Evolutionary conservation across 148 eudicot genomes (phyloP).

Genomic region (Silene uniflora): DNA sequence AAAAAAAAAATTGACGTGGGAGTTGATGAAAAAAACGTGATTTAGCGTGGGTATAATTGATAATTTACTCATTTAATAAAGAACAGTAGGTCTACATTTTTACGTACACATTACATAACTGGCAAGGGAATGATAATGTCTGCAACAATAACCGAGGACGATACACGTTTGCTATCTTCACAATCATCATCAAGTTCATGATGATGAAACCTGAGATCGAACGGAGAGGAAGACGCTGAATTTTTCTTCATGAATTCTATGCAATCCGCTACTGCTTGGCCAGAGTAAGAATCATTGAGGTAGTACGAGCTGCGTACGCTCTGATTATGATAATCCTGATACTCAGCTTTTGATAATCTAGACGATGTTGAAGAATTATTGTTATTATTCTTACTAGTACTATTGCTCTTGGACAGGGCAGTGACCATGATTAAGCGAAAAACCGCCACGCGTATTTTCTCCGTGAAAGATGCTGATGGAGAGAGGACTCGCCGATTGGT

Average conservation of each 20-base stretch:
- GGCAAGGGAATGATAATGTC: conserved; percentile 23
- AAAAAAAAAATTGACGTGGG: too few species aligned
- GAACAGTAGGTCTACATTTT: not conserved
- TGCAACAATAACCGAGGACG: conserved; percentile 8
- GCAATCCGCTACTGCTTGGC: conserved; percentile 69
- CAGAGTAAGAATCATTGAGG: conserved; percentile 41
- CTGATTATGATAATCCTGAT: conserved; percentile 10
- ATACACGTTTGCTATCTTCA: conserved; percentile 9
- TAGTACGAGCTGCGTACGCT: conserved; percentile 27
- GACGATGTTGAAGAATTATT: not conserved
- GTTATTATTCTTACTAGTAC: not conserved
- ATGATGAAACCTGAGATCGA: conserved; percentile 16
- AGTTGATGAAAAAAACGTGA: too few species aligned
- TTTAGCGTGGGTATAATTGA: too few species aligned
- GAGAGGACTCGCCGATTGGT: conserved; percentile 18
- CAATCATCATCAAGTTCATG: not conserved
- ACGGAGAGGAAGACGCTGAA: conserved; percentile 24
- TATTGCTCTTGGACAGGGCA: conserved; percentile 44
- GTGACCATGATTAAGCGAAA: conserved; percentile 62
- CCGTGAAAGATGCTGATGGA: conserved; percentile 41
- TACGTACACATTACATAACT: conserved; percentile 15
- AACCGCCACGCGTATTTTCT: conserved; percentile 59
- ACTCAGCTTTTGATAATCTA: not conserved
- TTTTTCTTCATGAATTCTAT: conserved; percentile 65
- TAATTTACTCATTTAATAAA: too few species aligned